Percentiles rank a stretch among this genome's conserved stretches.
These are phyloP conservation scores for Sporothrix inflata DNA, from an alignment of 2,329 filamentous ascomycete genomes.

Conservation along the genomic window DNA sequence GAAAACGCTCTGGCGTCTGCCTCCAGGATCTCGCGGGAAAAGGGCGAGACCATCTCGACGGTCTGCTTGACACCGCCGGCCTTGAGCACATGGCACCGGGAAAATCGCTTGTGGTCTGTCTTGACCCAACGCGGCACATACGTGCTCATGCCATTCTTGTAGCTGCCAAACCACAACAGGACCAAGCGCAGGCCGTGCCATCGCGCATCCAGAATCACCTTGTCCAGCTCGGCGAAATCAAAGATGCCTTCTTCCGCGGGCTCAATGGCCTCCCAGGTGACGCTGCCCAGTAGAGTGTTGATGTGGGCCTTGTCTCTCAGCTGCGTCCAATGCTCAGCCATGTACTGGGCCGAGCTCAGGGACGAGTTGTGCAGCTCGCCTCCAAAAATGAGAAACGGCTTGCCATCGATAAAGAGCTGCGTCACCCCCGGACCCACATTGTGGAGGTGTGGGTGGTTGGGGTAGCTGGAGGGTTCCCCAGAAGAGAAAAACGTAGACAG, in stretches of 20 bases:
- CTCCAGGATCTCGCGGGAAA: constrained; percentile 33
- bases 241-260: constrained; percentile 39
- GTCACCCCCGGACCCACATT: not conserved
- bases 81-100: constrained; percentile 38
- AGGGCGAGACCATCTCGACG: constrained; percentile 39
- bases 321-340: constrained; percentile 36
- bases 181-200: constrained; percentile 36
- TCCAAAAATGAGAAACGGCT: constrained; percentile 41
- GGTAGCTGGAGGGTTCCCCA: not conserved
- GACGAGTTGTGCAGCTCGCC: constrained; percentile 42
- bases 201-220: constrained; percentile 36
- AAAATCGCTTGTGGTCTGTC: constrained; percentile 37
- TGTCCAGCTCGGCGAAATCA: constrained; percentile 38
- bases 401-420: constrained; percentile 41
- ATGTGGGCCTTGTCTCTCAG: constrained; percentile 36
- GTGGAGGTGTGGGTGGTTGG: not conserved
- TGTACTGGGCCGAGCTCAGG: constrained; percentile 37
- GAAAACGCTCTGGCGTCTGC: constrained; percentile 40
- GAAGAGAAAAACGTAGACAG: not conserved
- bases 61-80: constrained; percentile 36
- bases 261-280: constrained; percentile 42
- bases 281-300: constrained; percentile 40
- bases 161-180: constrained; percentile 38
- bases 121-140: constrained; percentile 39
- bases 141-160: constrained; percentile 38